These are phyloP conservation scores for Astragalus glycyphyllos DNA, from an alignment of 306 rosid genomes.

Conservation along the genomic window DNA sequence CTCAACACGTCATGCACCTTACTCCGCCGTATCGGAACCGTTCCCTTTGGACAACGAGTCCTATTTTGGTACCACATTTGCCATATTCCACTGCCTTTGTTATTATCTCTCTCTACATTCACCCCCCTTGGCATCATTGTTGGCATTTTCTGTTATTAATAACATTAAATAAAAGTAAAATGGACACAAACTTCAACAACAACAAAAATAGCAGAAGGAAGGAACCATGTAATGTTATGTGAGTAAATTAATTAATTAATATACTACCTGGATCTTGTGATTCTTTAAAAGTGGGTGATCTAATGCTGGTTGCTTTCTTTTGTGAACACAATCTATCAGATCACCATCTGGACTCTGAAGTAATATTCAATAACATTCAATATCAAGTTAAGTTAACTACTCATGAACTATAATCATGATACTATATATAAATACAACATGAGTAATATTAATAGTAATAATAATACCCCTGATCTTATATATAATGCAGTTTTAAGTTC, in stretches of 20 bases:
- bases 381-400: too few relatives aligned
- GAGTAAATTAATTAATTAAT: too few relatives aligned
- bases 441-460: too few relatives aligned
- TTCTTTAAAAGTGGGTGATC: constrained; percentile 67
- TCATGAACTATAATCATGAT: too few relatives aligned
- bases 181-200: neutral
- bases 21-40: constrained; percentile 82
- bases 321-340: constrained; percentile 64
- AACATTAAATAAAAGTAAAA: neutral
- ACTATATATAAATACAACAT: too few relatives aligned
- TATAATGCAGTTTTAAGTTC: too few relatives aligned
- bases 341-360: constrained; percentile 81
- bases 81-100: constrained; percentile 33
- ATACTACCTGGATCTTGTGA: constrained; percentile 75
- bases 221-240: neutral
- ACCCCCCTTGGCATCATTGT: constrained; percentile 57
- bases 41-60: constrained; percentile 80
- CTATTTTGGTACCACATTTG: constrained; percentile 92
- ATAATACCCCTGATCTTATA: too few relatives aligned
- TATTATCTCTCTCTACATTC: constrained; percentile 6
- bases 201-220: neutral
- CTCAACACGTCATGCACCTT: constrained; percentile 67
- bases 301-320: constrained; percentile 64
- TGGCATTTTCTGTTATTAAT: constrained; percentile 60
- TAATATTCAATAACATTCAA: neutral